Percentiles rank a stretch among this genome's conserved stretches.
Evolutionary conservation across 306 rosid genomes (phyloP).

Genomic region (Fragaria vesca): DNA sequence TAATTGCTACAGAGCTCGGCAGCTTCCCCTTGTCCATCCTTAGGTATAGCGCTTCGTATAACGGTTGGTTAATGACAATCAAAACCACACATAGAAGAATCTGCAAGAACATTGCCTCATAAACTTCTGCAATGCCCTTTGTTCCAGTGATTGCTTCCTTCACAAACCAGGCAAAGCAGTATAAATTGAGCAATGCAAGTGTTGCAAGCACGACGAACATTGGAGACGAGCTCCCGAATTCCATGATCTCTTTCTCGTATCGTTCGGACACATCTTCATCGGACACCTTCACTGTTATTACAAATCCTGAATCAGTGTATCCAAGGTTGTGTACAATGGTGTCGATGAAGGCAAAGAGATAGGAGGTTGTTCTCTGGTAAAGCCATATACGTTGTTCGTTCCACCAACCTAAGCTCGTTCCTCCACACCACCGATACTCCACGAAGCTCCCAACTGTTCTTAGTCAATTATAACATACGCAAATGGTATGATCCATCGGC

Average conservation of each 20-base stretch:
- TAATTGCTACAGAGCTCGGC: slow-evolving; percentile 41
- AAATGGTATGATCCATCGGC: slow-evolving; percentile 65
- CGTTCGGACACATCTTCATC: slow-evolving; percentile 53
- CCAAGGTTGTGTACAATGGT: slow-evolving; percentile 45
- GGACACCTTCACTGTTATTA: slow-evolving; percentile 50
- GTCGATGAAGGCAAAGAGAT: slow-evolving; percentile 50
- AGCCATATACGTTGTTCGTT: slow-evolving; percentile 67
- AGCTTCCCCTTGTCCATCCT: slow-evolving; percentile 66
- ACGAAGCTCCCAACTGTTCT: slow-evolving; percentile 33
- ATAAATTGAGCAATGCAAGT: slow-evolving; percentile 53
- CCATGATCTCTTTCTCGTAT: slow-evolving; percentile 64
- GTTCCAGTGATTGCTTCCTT: slow-evolving; percentile 31
- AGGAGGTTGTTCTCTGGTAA: slow-evolving; percentile 58
- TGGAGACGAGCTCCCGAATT: slow-evolving; percentile 66
- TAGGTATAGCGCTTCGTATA: slow-evolving; percentile 57
- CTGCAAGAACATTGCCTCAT: slow-evolving; percentile 49
- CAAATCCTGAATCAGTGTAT: slow-evolving; percentile 35
- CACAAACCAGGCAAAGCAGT: slow-evolving; percentile 42
- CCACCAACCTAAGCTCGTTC: slow-evolving; percentile 76
- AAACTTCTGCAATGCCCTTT: slow-evolving; percentile 19
- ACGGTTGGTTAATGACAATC: slow-evolving; percentile 57
- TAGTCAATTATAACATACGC: slow-evolving; percentile 49
- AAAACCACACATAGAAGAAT: slow-evolving; percentile 43
- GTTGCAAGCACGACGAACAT: slow-evolving; percentile 58
- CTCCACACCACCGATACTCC: slow-evolving; percentile 53